These are phyloP conservation scores for Orychophragmus violaceus DNA, from an alignment of 345 rosid species.

Conservation along the genomic window DNA sequence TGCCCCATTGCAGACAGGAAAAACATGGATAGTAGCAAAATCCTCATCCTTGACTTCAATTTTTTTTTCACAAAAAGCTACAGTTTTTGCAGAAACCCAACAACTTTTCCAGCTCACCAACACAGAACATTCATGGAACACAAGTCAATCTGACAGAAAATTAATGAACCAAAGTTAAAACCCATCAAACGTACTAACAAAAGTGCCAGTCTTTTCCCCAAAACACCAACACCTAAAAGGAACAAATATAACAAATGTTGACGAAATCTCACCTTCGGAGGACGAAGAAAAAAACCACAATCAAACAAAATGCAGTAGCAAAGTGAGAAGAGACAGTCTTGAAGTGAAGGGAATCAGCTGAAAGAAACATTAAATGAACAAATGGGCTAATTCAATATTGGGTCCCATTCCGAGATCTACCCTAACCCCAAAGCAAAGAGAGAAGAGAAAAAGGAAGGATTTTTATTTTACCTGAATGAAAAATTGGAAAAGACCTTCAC, in stretches of 20 bases:
- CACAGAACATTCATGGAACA: slow-evolving; percentile 12
- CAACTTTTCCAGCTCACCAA: slow-evolving; percentile 7
- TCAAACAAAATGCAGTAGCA: slow-evolving; percentile 12
- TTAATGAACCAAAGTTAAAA: background rate
- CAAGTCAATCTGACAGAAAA: slow-evolving; percentile 24
- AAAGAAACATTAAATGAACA: slow-evolving; percentile 32
- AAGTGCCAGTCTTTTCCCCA: background rate
- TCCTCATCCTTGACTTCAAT: slow-evolving; percentile 39
- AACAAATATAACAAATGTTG: background rate
- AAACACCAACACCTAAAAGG: background rate
- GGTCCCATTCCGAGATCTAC: slow-evolving; percentile 40
- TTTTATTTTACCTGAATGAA: slow-evolving; percentile 24
- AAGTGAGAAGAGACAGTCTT: slow-evolving; percentile 26
- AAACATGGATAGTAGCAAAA: slow-evolving; percentile 40
- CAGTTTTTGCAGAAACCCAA: slow-evolving; percentile 14
- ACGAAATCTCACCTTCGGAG: slow-evolving; percentile 2
- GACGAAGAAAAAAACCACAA: slow-evolving; percentile 1
- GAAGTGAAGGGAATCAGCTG: slow-evolving; percentile 29
- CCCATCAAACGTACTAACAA: background rate
- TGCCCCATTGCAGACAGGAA: slow-evolving; percentile 62
- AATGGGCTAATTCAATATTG: slow-evolving; percentile 30
- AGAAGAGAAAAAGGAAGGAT: slow-evolving; percentile 22
- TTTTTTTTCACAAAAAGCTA: slow-evolving; percentile 1
- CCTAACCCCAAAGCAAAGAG: slow-evolving; percentile 15
- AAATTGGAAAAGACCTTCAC: slow-evolving; percentile 25